These are phyloP conservation scores for Dictyophora rubrovolvata DNA, from an alignment of 768 basidiomycete genomes.

Conservation along the genomic window DNA sequence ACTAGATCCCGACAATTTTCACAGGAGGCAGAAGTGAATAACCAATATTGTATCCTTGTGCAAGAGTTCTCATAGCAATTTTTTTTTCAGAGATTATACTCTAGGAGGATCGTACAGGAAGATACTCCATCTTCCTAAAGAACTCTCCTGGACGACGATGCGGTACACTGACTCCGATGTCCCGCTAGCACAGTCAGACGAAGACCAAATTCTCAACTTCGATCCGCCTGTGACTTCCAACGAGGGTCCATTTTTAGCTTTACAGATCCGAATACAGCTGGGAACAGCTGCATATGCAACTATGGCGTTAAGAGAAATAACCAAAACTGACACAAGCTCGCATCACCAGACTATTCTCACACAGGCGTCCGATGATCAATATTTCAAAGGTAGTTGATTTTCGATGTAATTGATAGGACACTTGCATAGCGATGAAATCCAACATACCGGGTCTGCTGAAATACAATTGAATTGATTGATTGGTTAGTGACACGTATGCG, in stretches of 20 bases:
- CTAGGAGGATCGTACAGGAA: slow-evolving; percentile 89
- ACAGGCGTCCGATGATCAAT: slow-evolving; percentile 70
- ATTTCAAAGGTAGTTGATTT: slow-evolving; percentile 41
- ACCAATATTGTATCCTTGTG: slow-evolving; percentile 14
- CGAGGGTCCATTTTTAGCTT: slow-evolving; percentile 76
- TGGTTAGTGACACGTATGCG: not conserved
- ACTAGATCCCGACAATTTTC: slow-evolving; percentile 81
- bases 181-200: slow-evolving; percentile 87
- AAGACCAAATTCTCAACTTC: slow-evolving; percentile 80
- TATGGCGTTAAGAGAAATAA: slow-evolving; percentile 92
- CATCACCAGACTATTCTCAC: slow-evolving; percentile 82
- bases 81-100: slow-evolving; percentile 66
- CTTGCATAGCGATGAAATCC: not conserved
- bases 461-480: slow-evolving; percentile 1
- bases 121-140: slow-evolving; percentile 76
- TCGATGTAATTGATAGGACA: not conserved
- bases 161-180: slow-evolving; percentile 92
- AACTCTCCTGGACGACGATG: slow-evolving; percentile 72
- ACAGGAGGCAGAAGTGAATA: slow-evolving; percentile 74
- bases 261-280: slow-evolving; percentile 78
- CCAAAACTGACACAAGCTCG: slow-evolving; percentile 91
- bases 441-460: not conserved
- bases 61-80: slow-evolving; percentile 2
- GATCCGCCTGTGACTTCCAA: slow-evolving; percentile 56
- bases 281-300: slow-evolving; percentile 94